Evolutionary conservation across 768 basidiomycete species (phyloP).

Genomic region (Coprinopsis strossmayeri): DNA sequence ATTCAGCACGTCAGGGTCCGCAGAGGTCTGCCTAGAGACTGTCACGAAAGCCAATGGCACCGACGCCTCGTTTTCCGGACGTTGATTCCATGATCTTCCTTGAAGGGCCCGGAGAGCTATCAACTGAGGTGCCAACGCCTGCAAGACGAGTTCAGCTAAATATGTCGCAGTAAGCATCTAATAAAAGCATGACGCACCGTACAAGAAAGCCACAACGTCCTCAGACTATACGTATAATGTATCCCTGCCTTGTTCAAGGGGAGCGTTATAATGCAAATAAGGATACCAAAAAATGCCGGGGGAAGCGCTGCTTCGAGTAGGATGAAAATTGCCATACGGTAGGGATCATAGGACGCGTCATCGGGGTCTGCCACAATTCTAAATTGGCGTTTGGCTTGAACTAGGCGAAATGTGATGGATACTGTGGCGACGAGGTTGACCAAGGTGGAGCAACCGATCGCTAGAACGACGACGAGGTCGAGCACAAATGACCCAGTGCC

Average conservation of each 20-base stretch:
- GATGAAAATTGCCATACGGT: background rate
- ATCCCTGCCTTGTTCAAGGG: background rate
- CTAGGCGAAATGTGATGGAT: background rate
- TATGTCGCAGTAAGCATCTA: background rate
- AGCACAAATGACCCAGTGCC: background rate
- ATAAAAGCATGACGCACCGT: background rate
- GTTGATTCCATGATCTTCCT: background rate
- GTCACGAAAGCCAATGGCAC: no score
- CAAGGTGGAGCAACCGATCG: background rate
- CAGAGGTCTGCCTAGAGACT: no score
- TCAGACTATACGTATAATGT: background rate
- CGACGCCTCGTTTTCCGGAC: no score
- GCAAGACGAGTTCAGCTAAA: background rate
- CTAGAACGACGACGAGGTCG: background rate
- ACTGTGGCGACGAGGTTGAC: background rate
- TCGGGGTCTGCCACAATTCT: background rate
- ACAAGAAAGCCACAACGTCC: background rate
- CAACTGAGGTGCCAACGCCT: background rate
- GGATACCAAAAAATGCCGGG: background rate
- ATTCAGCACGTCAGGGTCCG: no score
- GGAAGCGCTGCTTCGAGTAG: background rate
- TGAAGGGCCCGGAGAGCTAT: background rate
- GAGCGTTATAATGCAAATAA: background rate
- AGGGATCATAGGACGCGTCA: background rate
- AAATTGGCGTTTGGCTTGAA: background rate